Base-by-base conservation (phyloP, 495 filamentous ascomycete species). In the Choiromyces venosus region DNA sequence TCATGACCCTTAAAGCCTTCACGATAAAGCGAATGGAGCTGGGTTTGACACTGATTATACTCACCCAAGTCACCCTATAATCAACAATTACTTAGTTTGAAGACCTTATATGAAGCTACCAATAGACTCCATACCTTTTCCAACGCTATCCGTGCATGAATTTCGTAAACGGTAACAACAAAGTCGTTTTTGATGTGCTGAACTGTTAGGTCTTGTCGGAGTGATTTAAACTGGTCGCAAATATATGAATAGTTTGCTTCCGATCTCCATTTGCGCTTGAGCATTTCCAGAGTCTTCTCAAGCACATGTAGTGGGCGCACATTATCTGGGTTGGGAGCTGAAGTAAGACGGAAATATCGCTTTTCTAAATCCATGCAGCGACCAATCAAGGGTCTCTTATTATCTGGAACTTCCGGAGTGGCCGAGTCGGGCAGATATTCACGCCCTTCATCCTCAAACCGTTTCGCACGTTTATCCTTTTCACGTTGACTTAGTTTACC, bases 1-100 rank as follows among this genome's bases (percentile, higher is more conserved):
- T 93, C 88, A 85, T 96, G 92, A 73, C 96, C 96, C 68, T 72
- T 77, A 74, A 97, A 85, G 75, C 91, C 90, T 83, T 91, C 88
- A 82, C 87, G 86, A 83, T 99, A 97, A 78, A 99, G 86, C 71
- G 90, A 92, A 81, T 92, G 91, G 80, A 99, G 88, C 85, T 98
- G 95, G 74, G 95, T 97, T 86, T 98, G 96, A 83, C 95, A 99
- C 88, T 99, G 95, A 86, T 99, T 99, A 93, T 98, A 99, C 95
- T 99, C 95, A 99, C 95, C 94, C 85, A 97, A 87, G 87, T 99
- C 95, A 82, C 91, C 93, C 88, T 81, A 69, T 69, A 65, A 65
- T 29, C 56, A 35, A 70, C 40, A 35, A 72, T 64, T 42, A 71
- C 69, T 77, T 65, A 66, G 71, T 71, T 46, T 16, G 68, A 14